Evolutionary conservation across 2,329 filamentous ascomycete genomes (phyloP), one percentile per base, ranked within the genome.

Genomic region (Calonectria hawksworthii): DNA sequence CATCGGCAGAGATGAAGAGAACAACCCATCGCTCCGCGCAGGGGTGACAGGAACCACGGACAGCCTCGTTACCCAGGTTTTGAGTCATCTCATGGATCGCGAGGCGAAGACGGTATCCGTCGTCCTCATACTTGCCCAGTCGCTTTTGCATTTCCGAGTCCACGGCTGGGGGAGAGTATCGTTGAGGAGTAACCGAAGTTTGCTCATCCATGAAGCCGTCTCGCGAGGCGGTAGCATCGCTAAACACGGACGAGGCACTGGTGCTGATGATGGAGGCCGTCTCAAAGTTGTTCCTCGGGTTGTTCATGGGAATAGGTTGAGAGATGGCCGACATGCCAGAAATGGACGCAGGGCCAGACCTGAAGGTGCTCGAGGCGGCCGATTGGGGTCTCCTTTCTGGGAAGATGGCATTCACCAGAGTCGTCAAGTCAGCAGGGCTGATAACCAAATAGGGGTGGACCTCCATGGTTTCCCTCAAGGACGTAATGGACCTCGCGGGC

Each of bases 11-110:
- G 71, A 98, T 91, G 80, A 96, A 96, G 11, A 98, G 87, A 9
- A 97, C 93, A 6, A 94, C 91, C 95, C 95, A 98, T 71, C 93
- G 90, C 84, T 98, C 95, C 1, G 93, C 93, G 75, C 94, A 96
- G 11, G 95, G 95, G 80, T 97, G 94, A 70, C 92, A 93, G 18
- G 91, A 88, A 28, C 94, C 94, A 65, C 92, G 91, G 23, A 93
- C 88, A 16, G 88, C 90, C 18, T 95, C 93, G 9, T 87, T 80
- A 6, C 94, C 93, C 13, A 95, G 86, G 8, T 89, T 89, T 61
- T 94, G 91, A 9, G 87, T 89, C 92, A 96, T 92, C 79, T 95
- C 93, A 70, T 94, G 92, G 68, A 95, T 88, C 6, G 93, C 93
- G 75, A 91, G 86, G 44, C 93, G 91, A 67, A 96, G 87, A 41